phyloP scores from a whole-genome alignment of 345 rosid species.

The Laguncularia racemosa region DNA sequence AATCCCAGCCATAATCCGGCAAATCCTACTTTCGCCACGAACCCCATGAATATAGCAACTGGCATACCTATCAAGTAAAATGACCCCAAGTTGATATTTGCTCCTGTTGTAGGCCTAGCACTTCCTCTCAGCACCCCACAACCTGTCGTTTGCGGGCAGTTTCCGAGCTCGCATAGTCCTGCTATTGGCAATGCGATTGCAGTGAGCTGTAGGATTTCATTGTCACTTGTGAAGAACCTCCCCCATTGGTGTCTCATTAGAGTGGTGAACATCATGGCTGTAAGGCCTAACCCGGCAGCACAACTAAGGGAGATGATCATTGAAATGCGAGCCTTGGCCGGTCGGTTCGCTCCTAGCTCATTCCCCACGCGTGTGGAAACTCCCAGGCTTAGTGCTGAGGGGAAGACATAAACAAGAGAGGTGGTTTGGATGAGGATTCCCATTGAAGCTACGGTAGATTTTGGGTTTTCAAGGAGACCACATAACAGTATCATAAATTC shows the following conservation, averaged over 20 bases:
- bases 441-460: conserved; percentile 90
- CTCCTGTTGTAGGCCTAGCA: conserved; percentile 85
- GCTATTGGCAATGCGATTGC: conserved; percentile 76
- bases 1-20: conserved; percentile 84
- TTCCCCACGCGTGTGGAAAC: conserved; percentile 89
- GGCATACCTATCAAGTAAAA: conserved; percentile 95
- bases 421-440: conserved; percentile 95
- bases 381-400: conserved; percentile 83
- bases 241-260: conserved; percentile 87
- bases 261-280: conserved; percentile 62
- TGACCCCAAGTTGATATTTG: conserved; percentile 89
- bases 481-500: conserved; percentile 91
- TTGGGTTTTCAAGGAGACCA: conserved; percentile 75
- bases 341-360: conserved; percentile 86
- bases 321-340: conserved; percentile 65
- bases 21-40: conserved; percentile 64
- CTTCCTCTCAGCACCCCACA: conserved; percentile 87
- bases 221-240: conserved; percentile 57
- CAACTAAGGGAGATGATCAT: conserved; percentile 65
- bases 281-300: conserved; percentile 50
- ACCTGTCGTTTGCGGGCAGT: conserved; percentile 94
- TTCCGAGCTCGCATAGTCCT: conserved; percentile 93
- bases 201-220: conserved; percentile 68
- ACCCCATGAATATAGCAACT: conserved; percentile 60
- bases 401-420: conserved; percentile 80